Evolutionary conservation across 1,284 basidiomycete genomes (phyloP).

Genomic region (Fomitopsis palustris): DNA sequence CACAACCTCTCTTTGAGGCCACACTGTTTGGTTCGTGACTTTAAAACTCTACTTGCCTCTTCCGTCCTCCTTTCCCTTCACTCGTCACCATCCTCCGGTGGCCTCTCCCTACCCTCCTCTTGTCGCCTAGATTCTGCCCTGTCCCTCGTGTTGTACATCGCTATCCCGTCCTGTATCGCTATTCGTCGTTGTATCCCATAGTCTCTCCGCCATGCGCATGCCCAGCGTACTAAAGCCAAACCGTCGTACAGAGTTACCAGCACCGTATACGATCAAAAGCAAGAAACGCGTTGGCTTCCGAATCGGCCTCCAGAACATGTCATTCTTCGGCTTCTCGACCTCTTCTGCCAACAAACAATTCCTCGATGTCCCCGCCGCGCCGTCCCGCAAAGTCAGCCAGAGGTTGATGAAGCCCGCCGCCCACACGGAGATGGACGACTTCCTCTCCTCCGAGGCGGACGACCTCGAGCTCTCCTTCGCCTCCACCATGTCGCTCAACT

Average conservation of each 20-base stretch:
- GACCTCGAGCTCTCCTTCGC: constrained; percentile 76
- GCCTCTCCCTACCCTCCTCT: constrained; percentile 7
- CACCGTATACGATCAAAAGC: constrained; percentile 28
- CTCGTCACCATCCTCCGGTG: constrained; percentile 1
- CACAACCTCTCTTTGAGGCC: constrained; percentile 8
- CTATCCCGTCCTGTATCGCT: constrained; percentile 10
- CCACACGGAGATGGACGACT: constrained; percentile 57
- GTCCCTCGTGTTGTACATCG: not conserved
- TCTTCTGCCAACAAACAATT: constrained; percentile 36
- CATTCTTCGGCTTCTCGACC: constrained; percentile 14
- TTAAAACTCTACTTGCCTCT: constrained; percentile 1
- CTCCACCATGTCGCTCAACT: constrained; percentile 73
- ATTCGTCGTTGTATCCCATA: constrained; percentile 9
- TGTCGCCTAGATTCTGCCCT: constrained; percentile 4
- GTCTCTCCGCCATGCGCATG: constrained; percentile 7
- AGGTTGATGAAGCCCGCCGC: constrained; percentile 28
- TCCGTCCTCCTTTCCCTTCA: constrained; percentile 4
- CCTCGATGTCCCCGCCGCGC: constrained; percentile 48
- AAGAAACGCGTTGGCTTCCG: constrained; percentile 33
- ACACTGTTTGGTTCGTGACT: constrained; percentile 12
- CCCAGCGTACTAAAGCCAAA: constrained; percentile 12
- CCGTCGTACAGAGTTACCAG: constrained; percentile 25
- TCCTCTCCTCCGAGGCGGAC: constrained; percentile 62
- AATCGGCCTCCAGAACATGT: constrained; percentile 21
- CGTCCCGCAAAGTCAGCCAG: constrained; percentile 45